A percentile compares a stretch with the other conserved stretches of the same genome.
phyloP scores from a whole-genome alignment of 495 filamentous ascomycete genomes.

The Bombardia bombarda region DNA sequence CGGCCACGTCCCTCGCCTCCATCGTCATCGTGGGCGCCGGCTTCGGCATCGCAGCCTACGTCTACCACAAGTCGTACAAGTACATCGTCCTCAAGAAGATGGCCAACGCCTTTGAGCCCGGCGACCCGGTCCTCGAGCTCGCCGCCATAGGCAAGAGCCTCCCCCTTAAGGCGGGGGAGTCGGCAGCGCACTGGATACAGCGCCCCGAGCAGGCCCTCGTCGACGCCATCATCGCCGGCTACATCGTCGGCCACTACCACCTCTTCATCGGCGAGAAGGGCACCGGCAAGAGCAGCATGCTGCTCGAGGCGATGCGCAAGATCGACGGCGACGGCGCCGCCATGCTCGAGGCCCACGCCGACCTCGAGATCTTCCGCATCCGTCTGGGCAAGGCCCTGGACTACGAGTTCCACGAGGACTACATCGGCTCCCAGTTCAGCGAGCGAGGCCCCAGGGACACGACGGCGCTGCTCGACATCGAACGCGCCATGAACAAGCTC shows the following conservation, averaged over 20 bases:
- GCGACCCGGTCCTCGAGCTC: conserved; percentile 84
- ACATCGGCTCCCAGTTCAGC: conserved; percentile 90
- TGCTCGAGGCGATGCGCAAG: conserved; percentile 88
- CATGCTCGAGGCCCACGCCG: conserved; percentile 93
- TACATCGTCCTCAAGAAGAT: conserved; percentile 81
- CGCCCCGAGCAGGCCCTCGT: conserved; percentile 74
- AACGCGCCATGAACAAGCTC: conserved; percentile 92
- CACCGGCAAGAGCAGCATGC: conserved; percentile 91
- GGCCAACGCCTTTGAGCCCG: conserved; percentile 83
- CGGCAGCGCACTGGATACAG: conserved; percentile 71
- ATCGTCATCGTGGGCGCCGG: conserved; percentile 69
- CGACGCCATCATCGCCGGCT: conserved; percentile 68
- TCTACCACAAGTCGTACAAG: conserved; percentile 87
- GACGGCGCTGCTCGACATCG: conserved; percentile 85
- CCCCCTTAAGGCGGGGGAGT: conserved; percentile 36
- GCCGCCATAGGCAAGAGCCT: conserved; percentile 61
- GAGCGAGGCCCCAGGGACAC: conserved; percentile 89
- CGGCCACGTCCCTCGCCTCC: conserved; percentile 80
- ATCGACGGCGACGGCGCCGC: conserved; percentile 76
- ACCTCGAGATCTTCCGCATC: conserved; percentile 90
- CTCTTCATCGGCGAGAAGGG: conserved; percentile 95
- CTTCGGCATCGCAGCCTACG: conserved; percentile 67
- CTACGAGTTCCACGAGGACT: conserved; percentile 84
- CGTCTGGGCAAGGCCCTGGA: conserved; percentile 87
- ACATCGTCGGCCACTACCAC: conserved; percentile 71